Evolutionary conservation across 148 eudicot genomes (phyloP), one percentile per base, ranked within the genome.

Genomic region (Mesembryanthemum crystallinum): DNA sequence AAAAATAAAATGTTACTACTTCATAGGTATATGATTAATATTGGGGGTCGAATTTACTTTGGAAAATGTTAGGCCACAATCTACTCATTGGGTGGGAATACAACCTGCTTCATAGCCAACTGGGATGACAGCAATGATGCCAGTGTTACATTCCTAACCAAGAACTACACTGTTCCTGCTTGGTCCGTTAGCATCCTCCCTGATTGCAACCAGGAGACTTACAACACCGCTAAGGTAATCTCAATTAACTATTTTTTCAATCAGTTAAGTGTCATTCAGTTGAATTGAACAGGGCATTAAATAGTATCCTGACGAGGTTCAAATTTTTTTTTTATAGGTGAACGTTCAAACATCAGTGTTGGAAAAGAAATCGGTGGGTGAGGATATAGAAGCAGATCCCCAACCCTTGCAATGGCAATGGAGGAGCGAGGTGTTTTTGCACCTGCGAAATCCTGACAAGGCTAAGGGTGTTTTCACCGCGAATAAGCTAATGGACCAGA

Each of bases 181-280:
- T 90, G 95, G 95, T 90, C 95, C 29, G 89, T 90, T n/a, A 90
- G 95, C 84, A 84, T 90, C 52, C 89, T 90, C 49, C 92, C 92
- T 9, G 94, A 88, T 30, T 88, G 94, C 71, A 73, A 77, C 71
- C 79, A 78, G 59, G 90, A 83, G 28, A 66, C 80, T 9, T 82
- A 86, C 82, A 90, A 88, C 83, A 90, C 92, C 18, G 94, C 92
- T 4, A 90, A 87, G 84, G 72, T 69, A 24, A 24, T n/a, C n/a
- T n/a, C n/a, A n/a, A n/a, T n/a, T n/a, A n/a, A n/a, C n/a, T n/a
- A n/a, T n/a, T n/a, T n/a, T n/a, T n/a, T n/a, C n/a, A n/a, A n/a
- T n/a, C n/a, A n/a, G n/a, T n/a, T 5, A n/a, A 43, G 18, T 35
- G 39, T 35, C 39, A 35, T 35, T 35, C 39, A 3, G 39, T 35